Percentiles rank a stretch among this genome's conserved stretches.
These are phyloP conservation scores for Thelonectria discophora DNA, from an alignment of 2,329 filamentous ascomycete species.

Conservation along the genomic window DNA sequence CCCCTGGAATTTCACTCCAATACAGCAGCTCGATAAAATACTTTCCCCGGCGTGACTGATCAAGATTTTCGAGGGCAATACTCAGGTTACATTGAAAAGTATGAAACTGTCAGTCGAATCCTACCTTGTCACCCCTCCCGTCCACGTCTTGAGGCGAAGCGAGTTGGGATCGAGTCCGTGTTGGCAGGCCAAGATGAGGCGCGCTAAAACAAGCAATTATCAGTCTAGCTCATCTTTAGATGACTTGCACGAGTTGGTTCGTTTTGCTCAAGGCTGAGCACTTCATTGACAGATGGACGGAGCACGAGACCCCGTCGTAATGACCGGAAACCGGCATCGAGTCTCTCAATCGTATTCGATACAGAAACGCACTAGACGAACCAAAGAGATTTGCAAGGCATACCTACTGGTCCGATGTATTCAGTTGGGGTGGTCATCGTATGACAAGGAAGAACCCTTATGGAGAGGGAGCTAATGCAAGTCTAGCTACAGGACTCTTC, in stretches of 20 bases:
- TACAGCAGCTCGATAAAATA: neutral
- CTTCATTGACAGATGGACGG: neutral
- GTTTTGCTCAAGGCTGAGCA: slow-evolving; percentile 11
- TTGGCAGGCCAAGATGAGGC: slow-evolving; percentile 21
- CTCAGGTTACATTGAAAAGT: neutral
- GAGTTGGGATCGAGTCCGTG: slow-evolving; percentile 23
- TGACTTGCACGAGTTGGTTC: slow-evolving; percentile 22
- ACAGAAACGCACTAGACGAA: slow-evolving; percentile 1
- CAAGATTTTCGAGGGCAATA: neutral
- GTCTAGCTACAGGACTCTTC: slow-evolving; percentile 10
- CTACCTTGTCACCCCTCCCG: slow-evolving; percentile 18
- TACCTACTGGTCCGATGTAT: neutral
- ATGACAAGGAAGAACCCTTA: slow-evolving; percentile 12
- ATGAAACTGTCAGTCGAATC: slow-evolving; percentile 16
- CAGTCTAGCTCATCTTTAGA: slow-evolving; percentile 29
- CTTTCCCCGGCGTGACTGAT: neutral
- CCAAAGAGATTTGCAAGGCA: slow-evolving; percentile 6
- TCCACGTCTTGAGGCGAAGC: slow-evolving; percentile 12
- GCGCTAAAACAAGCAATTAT: slow-evolving; percentile 35
- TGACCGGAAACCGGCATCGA: slow-evolving; percentile 14
- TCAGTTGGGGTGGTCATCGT: neutral
- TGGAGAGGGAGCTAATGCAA: neutral
- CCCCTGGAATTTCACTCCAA: slow-evolving; percentile 1
- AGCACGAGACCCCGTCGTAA: slow-evolving; percentile 5
- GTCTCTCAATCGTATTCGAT: neutral